Evolutionary conservation across 2,329 filamentous ascomycete species (phyloP), one percentile per base, ranked within the genome.

Genomic region (Cladobotryum mycophilum): DNA sequence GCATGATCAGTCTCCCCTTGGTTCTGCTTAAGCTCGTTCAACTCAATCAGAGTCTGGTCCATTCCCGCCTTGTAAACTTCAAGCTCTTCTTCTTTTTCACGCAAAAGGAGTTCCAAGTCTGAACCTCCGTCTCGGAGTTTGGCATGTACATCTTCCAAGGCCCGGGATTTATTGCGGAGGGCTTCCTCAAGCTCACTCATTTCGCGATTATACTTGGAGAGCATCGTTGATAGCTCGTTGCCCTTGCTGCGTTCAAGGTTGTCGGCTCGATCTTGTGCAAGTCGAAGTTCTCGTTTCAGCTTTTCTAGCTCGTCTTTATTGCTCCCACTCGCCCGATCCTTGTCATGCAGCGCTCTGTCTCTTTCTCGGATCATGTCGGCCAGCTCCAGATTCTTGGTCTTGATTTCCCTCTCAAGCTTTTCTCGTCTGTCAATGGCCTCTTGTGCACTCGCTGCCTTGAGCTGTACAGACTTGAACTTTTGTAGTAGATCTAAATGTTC

Each of bases 341-440:
- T 89, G 56, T 99, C 93, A 64, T 97, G 89, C 47, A 96, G 72
- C 30, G 93, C 93, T 56, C 93, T 84, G 64, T 99, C 93, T 60
- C 93, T 81, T 73, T 99, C 93, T 41, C 93, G 83, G 57, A 99
- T 99, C 93, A 99, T 97, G 67, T 97, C 90, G 33, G 93, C 93
- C 55, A 99, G 73, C 69, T 99, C 93, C n/a, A 99, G 76, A 65
- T 99, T 99, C 81, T 99, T 99, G 30, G 92, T 96, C 80, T 99
- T 99, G 67, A 99, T 87, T 72, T 99, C 93, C 34, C 92, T 86
- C 73, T 97, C 90, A 47, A 99, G 79, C 75, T 95, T 96, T 73
- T 99, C 93, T 8, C 92, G 85, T 60, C 82, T 85, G 51, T 97
- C 93, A 56, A 97, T 96, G 1, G 93, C 93, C 72, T 99, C 93